phyloP scores from a whole-genome alignment of 2,329 filamentous ascomycete species.

The Trichoderma sp. region DNA sequence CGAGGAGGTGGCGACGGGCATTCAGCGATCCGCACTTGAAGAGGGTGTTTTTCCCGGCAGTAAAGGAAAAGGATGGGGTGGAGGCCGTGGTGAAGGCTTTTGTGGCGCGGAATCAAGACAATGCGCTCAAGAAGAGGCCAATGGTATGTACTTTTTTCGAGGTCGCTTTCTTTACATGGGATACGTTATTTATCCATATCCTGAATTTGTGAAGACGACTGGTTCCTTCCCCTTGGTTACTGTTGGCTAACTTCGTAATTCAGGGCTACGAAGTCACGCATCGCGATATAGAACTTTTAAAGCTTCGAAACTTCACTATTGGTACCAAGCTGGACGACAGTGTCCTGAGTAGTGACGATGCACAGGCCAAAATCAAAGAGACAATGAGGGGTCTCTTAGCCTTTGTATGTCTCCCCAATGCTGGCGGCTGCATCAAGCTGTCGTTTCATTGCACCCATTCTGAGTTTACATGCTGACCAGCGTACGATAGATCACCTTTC shows the following conservation, averaged over 20 bases:
- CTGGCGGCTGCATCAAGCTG: background rate
- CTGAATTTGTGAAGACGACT: background rate
- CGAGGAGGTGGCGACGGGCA: conserved; percentile 69
- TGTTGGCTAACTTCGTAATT: background rate
- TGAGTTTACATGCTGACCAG: background rate
- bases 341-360: conserved; percentile 64
- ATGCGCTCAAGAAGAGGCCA: conserved; percentile 81
- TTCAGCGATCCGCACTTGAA: conserved; percentile 65
- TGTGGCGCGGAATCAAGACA: conserved; percentile 68
- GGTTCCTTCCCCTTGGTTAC: background rate
- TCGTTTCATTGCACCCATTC: background rate
- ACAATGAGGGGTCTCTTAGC: conserved; percentile 71
- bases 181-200: background rate
- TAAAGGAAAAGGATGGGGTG: conserved; percentile 39
- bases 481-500: conserved; percentile 63
- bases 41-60: conserved; percentile 62
- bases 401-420: conserved; percentile 63
- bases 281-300: conserved; percentile 77
- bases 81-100: conserved; percentile 71
- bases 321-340: conserved; percentile 67
- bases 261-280: conserved; percentile 78
- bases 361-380: conserved; percentile 66
- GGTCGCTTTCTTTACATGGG: background rate
- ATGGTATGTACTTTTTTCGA: conserved; percentile 62
- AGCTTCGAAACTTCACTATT: conserved; percentile 78